phyloP scores from a whole-genome alignment of 805 yeast genomes.

The Hemisphaericaspora nanyangensis region DNA sequence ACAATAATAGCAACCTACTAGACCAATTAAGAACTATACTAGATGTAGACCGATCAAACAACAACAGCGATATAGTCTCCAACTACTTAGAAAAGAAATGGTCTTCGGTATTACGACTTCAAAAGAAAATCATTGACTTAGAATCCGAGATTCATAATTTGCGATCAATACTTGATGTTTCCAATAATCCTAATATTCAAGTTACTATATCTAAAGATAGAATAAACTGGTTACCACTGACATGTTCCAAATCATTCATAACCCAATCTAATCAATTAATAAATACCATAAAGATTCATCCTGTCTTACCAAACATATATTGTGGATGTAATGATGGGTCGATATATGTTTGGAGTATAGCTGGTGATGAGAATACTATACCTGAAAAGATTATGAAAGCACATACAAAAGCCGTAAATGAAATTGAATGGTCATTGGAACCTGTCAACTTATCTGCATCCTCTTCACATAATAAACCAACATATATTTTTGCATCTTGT shows the following conservation, averaged over 20 bases:
- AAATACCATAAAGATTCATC: slow-evolving; percentile 68
- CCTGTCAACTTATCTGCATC: slow-evolving; percentile 27
- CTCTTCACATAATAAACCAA: neutral
- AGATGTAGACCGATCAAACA: neutral
- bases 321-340: slow-evolving; percentile 73
- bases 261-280: slow-evolving; percentile 56
- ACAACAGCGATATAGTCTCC: slow-evolving; percentile 25
- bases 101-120: slow-evolving; percentile 80
- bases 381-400: slow-evolving; percentile 65
- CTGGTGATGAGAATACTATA: slow-evolving; percentile 49
- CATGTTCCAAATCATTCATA: slow-evolving; percentile 39
- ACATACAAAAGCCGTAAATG: slow-evolving; percentile 68
- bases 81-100: slow-evolving; percentile 72
- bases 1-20: slow-evolving; percentile 9
- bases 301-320: slow-evolving; percentile 59
- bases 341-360: slow-evolving; percentile 65
- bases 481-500: slow-evolving; percentile 43
- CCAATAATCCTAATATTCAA: slow-evolving; percentile 6
- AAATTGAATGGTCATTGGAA: slow-evolving; percentile 47
- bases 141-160: slow-evolving; percentile 56
- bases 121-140: slow-evolving; percentile 64
- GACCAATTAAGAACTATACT: slow-evolving; percentile 10
- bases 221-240: slow-evolving; percentile 61
- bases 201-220: slow-evolving; percentile 21
- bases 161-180: slow-evolving; percentile 40